Percentiles rank a stretch among this genome's conserved stretches.
These are phyloP conservation scores for Candolleomyces efflorescens DNA, from an alignment of 768 basidiomycete genomes.

Conservation along the genomic window DNA sequence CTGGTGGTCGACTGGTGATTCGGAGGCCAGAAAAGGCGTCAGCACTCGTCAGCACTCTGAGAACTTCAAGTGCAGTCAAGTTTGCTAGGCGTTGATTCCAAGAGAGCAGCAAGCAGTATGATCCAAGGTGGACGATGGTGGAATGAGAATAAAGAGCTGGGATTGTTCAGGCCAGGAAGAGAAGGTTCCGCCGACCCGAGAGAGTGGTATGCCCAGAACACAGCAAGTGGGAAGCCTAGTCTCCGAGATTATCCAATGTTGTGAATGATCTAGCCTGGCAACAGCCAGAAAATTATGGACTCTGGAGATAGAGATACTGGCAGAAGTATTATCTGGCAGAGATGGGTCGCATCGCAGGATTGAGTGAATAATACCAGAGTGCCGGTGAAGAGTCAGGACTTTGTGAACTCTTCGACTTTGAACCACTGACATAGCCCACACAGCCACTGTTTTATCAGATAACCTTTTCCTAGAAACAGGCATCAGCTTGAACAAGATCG, in stretches of 20 bases:
- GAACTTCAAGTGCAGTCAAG: background rate
- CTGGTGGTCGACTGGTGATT: background rate
- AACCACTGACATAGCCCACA: conserved; percentile 8
- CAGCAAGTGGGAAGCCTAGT: background rate
- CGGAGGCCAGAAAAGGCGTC: background rate
- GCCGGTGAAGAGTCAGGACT: too few relatives aligned
- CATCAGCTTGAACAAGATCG: background rate
- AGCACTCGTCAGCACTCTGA: background rate
- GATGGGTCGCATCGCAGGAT: too few relatives aligned
- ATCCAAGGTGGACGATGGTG: background rate
- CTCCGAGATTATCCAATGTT: conserved; percentile 16
- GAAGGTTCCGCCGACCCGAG: conserved; percentile 30
- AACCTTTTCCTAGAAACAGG: background rate
- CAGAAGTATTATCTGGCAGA: too few relatives aligned
- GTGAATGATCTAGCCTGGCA: too few relatives aligned
- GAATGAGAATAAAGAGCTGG: conserved; percentile 10
- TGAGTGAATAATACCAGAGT: too few relatives aligned
- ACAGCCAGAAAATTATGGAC: too few relatives aligned
- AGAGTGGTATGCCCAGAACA: conserved; percentile 28
- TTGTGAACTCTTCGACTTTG: too few relatives aligned
- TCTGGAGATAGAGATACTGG: too few relatives aligned
- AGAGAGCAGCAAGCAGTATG: background rate
- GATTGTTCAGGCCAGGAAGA: conserved; percentile 20
- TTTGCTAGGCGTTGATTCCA: background rate
- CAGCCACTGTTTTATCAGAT: conserved; percentile 13